Evolutionary conservation across 495 filamentous ascomycete genomes (phyloP).

Genomic region (Aspergillus biplanus): DNA sequence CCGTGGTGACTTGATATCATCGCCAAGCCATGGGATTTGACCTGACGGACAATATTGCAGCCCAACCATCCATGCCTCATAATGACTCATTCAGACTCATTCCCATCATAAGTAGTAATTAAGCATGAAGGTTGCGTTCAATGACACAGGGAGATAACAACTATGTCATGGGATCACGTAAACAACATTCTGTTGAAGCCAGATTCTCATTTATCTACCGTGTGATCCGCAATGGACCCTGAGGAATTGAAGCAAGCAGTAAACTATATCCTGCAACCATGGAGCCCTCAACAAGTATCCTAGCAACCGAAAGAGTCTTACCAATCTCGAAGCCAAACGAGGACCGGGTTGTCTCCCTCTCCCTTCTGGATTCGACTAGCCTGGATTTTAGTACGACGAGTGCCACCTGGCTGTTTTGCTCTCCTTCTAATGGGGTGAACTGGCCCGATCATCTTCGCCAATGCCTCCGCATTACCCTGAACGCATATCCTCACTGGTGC

Average conservation of each 20-base stretch:
- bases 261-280: not conserved
- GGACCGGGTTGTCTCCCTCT: conserved; percentile 24
- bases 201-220: too few species aligned
- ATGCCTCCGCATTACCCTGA: conserved; percentile 29
- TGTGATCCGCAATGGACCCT: too few species aligned
- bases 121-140: too few species aligned
- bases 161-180: not conserved
- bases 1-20: too few species aligned
- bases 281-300: not conserved
- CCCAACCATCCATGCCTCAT: too few species aligned
- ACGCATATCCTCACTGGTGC: conserved; percentile 38
- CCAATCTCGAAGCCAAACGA: conserved; percentile 10
- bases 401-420: conserved; percentile 35
- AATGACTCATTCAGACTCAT: too few species aligned
- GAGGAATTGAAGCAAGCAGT: too few species aligned
- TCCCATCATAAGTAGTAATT: too few species aligned
- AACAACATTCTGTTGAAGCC: not conserved
- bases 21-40: too few species aligned
- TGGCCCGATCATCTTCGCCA: conserved; percentile 27
- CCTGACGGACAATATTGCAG: too few species aligned
- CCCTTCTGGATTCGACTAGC: conserved; percentile 37
- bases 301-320: conserved; percentile 18
- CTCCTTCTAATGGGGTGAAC: conserved; percentile 12
- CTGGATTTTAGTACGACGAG: conserved; percentile 27
- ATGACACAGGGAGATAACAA: not conserved